phyloP scores from a whole-genome alignment of 306 rosid genomes.

The Quercus alba region DNA sequence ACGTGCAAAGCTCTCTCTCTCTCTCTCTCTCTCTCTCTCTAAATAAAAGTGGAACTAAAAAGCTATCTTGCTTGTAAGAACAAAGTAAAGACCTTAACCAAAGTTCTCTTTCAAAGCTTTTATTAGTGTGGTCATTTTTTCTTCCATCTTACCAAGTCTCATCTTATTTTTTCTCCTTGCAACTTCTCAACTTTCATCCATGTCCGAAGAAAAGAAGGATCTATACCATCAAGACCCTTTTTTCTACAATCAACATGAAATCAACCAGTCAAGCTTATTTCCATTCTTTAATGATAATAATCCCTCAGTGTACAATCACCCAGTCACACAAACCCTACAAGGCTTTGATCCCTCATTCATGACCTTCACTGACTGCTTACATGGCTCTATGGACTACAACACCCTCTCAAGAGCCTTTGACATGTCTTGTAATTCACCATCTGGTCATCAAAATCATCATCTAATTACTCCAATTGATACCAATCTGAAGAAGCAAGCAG shows the following conservation, averaged over 20 bases:
- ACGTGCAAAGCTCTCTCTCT: slow-evolving; percentile 8
- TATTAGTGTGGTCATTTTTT: slow-evolving; percentile 2
- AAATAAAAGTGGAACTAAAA: slow-evolving; percentile 10
- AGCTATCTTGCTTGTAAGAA: slow-evolving; percentile 43
- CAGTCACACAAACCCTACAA: slow-evolving; percentile 33
- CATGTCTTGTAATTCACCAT: slow-evolving; percentile 65
- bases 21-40: slow-evolving; percentile 1
- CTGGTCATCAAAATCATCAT: slow-evolving; percentile 18
- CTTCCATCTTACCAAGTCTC: not conserved
- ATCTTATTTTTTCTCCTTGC: not conserved
- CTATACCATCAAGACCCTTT: slow-evolving; percentile 48
- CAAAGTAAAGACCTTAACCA: slow-evolving; percentile 31
- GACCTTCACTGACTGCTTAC: slow-evolving; percentile 71
- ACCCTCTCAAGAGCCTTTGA: slow-evolving; percentile 77
- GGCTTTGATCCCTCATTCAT: slow-evolving; percentile 41
- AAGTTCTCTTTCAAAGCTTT: slow-evolving; percentile 37
- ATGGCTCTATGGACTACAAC: slow-evolving; percentile 72
- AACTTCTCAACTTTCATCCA: slow-evolving; percentile 18
- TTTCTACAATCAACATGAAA: slow-evolving; percentile 46
- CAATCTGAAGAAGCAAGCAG: slow-evolving; percentile 20
- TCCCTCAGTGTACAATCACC: slow-evolving; percentile 8
- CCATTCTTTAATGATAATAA: slow-evolving; percentile 36
- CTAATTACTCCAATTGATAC: slow-evolving; percentile 50
- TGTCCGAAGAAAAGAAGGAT: slow-evolving; percentile 48
- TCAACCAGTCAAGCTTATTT: slow-evolving; percentile 24